Conservation (phyloP, 2,329 filamentous ascomycete genomes). For the Tothia fuscella region DNA sequence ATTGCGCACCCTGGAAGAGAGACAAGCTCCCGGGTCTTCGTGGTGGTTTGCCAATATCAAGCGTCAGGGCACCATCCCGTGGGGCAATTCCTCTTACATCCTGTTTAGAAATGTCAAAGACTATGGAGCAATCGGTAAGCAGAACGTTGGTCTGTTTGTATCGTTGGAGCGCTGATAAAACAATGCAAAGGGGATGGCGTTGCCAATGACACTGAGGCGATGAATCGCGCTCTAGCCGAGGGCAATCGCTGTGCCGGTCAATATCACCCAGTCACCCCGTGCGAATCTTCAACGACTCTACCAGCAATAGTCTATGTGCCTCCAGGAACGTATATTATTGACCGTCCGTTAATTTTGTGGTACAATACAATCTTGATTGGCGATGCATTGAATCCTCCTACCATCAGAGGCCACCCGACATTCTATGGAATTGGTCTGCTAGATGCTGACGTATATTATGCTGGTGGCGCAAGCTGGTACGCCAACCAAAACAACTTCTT, state of each 20-base stretch:
- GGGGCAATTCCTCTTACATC: constrained; percentile 28
- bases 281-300: constrained; percentile 15
- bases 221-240: constrained; percentile 22
- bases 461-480: constrained; percentile 20
- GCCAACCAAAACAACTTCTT: constrained; percentile 36
- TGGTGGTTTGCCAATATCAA: constrained; percentile 32
- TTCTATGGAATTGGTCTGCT: constrained; percentile 23
- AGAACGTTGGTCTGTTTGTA: neutral
- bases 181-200: constrained; percentile 16
- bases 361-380: constrained; percentile 19
- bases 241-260: constrained; percentile 19
- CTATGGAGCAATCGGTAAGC: constrained; percentile 29
- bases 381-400: constrained; percentile 14
- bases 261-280: constrained; percentile 7
- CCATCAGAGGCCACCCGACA: constrained; percentile 17
- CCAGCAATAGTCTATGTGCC: constrained; percentile 13
- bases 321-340: constrained; percentile 10
- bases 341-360: constrained; percentile 15
- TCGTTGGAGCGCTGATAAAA: neutral
- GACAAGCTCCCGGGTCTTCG: constrained; percentile 6
- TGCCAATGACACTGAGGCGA: constrained; percentile 21
- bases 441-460: constrained; percentile 22
- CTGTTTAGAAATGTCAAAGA: constrained; percentile 32
- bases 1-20: neutral
- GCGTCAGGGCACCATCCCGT: constrained; percentile 29